Evolutionary conservation across 306 rosid species (phyloP), one percentile per base, ranked within the genome.

Genomic region (Mucuna pruriens): DNA sequence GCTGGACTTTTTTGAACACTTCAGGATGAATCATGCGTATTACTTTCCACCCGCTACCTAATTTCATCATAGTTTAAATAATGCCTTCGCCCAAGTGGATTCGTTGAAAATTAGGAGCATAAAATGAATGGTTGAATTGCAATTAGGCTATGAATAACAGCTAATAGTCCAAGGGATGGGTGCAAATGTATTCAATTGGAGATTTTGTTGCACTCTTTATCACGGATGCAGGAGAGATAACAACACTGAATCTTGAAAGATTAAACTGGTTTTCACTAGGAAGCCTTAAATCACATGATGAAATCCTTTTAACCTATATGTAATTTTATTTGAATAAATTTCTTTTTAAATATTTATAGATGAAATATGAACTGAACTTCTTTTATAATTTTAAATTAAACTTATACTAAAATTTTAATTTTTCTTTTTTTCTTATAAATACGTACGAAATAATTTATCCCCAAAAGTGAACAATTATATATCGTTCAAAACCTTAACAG

Each of bases 41-140:
- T 34, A 34, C 67, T 80, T 63, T 74, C 61, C 78, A 73, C 49
- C 65, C 16, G 34, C 58, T 58, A 58, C 81, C 83, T 45, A 72
- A 76, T 52, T 48, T 75, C 62, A 44, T 46, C 19, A 23, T 13
- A 29, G 39, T 40, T 68, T 38, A 11, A 83, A 83, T 62, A 72
- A 20, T 79, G 52, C 11, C 26, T 3, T 48, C 29, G 73, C 38
- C 39, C 67, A 52, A 31, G 48, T 60, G 61, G 74, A 48, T 22
- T 57, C 34, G 54, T 39, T 13, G 74, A 61, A 46, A 76, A 82
- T 45, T 9, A 46, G 3, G 31, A 22, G 16, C 31, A 57, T 9
- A 25, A 26, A 42, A 42, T 60, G 26, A 39, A 55, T 74, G 46
- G 65, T 52, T 52, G 22, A 42, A 68, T 34, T 33, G 66, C 40